A percentile compares a stretch with the other conserved stretches of the same genome.
phyloP scores from a whole-genome alignment of 805 yeast species.

The Monosporozyma servazzii region DNA sequence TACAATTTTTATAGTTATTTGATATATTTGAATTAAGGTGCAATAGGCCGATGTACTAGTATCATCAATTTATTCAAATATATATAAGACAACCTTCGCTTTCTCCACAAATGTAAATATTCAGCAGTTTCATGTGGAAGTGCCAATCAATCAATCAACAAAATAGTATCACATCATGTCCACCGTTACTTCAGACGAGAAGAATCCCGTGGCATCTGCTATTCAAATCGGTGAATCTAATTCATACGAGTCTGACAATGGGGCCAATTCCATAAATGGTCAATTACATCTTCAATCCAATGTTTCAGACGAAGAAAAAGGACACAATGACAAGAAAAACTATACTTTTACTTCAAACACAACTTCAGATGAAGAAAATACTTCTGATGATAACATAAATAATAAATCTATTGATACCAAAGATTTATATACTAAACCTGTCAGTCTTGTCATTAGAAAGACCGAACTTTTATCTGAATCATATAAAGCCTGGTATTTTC shows the following conservation, averaged over 20 bases:
- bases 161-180: neutral
- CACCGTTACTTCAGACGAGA: neutral
- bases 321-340: neutral
- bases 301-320: neutral
- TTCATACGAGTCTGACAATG: neutral
- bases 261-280: neutral
- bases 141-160: no score
- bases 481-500: constrained; percentile 31
- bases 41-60: no score
- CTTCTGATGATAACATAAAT: neutral
- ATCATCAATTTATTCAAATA: no score
- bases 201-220: neutral
- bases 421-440: constrained; percentile 6
- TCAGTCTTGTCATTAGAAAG: constrained; percentile 39
- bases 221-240: neutral
- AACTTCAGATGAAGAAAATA: neutral
- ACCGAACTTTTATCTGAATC: constrained; percentile 43
- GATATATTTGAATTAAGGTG: no score
- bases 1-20: no score
- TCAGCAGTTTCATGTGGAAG: no score
- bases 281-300: neutral
- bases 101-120: no score
- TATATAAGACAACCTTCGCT: no score
- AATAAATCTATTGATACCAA: neutral
- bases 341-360: neutral